Percentiles rank a stretch among this genome's conserved stretches.
phyloP scores from a whole-genome alignment of 148 eudicot genomes.

The Rhododendron mucronatum region DNA sequence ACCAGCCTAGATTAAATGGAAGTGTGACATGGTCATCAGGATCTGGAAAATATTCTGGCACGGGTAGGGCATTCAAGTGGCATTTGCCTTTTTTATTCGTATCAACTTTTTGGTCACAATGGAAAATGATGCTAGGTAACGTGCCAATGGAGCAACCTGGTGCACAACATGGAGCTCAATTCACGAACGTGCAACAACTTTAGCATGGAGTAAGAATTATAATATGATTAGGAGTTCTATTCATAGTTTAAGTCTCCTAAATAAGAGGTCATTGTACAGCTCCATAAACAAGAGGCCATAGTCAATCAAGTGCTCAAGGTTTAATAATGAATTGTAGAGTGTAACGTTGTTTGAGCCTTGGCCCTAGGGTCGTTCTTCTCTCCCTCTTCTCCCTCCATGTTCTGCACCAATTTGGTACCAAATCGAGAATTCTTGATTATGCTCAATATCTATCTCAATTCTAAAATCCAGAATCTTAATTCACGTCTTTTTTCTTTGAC shows the following conservation, averaged over 20 bases:
- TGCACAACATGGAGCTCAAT: background rate
- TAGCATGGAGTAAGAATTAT: background rate
- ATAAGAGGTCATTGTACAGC: background rate
- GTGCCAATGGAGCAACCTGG: background rate
- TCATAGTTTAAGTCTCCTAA: background rate
- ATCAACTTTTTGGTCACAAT: background rate
- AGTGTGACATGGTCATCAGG: background rate
- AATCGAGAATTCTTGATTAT: background rate
- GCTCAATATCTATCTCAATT: background rate
- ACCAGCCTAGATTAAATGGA: background rate
- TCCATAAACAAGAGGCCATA: background rate
- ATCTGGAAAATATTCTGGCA: background rate
- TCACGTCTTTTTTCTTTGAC: background rate
- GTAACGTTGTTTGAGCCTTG: background rate
- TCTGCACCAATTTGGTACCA: background rate
- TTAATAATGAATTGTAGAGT: background rate
- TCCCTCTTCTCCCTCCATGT: background rate
- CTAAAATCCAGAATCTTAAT: background rate
- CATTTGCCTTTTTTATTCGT: background rate
- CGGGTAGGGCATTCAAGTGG: background rate
- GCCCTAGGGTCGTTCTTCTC: background rate
- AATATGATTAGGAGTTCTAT: background rate
- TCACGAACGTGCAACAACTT: background rate
- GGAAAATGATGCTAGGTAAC: background rate
- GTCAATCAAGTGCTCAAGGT: background rate